phyloP scores from a whole-genome alignment of 2,329 filamentous ascomycete genomes.

The Coccinonectria pachysandricola region DNA sequence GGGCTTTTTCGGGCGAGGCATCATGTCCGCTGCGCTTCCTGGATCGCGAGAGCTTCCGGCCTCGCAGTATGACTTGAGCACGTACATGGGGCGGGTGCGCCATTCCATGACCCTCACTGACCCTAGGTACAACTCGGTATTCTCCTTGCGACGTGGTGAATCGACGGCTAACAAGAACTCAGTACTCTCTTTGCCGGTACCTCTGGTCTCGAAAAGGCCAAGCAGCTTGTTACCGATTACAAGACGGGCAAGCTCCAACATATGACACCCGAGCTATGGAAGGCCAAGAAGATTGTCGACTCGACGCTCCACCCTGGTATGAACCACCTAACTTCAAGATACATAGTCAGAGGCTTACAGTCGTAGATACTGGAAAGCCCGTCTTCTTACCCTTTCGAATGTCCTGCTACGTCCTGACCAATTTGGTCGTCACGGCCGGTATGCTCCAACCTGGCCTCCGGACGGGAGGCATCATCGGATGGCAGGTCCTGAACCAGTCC shows the following conservation, averaged over 20 bases:
- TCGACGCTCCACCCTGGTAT: slow-evolving; percentile 90
- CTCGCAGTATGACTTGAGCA: slow-evolving; percentile 85
- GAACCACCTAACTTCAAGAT: slow-evolving; percentile 10
- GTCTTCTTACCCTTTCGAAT: slow-evolving; percentile 95
- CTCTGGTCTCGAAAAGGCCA: slow-evolving; percentile 74
- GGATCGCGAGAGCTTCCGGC: slow-evolving; percentile 72
- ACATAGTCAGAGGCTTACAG: slow-evolving; percentile 6
- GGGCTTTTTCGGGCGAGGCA: no score
- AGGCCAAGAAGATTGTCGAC: slow-evolving; percentile 93
- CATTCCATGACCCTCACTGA: slow-evolving; percentile 87
- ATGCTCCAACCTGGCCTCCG: slow-evolving; percentile 88
- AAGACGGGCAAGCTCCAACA: slow-evolving; percentile 69
- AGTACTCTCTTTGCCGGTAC: slow-evolving; percentile 80
- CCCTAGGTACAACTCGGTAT: no score
- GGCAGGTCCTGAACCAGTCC: slow-evolving; percentile 95
- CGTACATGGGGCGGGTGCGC: slow-evolving; percentile 89
- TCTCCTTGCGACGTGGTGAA: no score
- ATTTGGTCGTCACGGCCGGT: slow-evolving; percentile 86
- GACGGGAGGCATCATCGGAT: slow-evolving; percentile 75
- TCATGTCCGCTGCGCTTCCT: slow-evolving; percentile 59
- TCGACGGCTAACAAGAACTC: no score
- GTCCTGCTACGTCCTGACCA: slow-evolving; percentile 90
- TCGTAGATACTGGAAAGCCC: slow-evolving; percentile 75
- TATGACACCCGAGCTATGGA: slow-evolving; percentile 89
- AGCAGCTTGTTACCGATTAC: slow-evolving; percentile 70